These are phyloP conservation scores for Nemania abortiva DNA, from an alignment of 2,329 filamentous ascomycete species.

Conservation along the genomic window DNA sequence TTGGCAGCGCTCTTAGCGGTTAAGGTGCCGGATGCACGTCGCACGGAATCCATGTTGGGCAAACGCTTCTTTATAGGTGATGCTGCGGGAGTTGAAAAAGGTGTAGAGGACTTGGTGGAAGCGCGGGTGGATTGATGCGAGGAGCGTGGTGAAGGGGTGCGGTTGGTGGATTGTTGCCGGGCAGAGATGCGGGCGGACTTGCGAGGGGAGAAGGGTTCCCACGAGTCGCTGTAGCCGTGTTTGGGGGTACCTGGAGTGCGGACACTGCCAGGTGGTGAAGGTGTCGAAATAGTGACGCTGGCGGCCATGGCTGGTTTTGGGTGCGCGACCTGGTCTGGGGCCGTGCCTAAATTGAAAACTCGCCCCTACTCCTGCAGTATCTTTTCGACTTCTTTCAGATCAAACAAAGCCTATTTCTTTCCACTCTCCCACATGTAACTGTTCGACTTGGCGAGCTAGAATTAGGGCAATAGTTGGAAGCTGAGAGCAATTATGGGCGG, in stretches of 20 bases:
- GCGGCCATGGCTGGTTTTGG: slow-evolving; percentile 53
- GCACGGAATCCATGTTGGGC: slow-evolving; percentile 61
- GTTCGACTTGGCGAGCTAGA: neutral
- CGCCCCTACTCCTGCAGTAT: slow-evolving; percentile 20
- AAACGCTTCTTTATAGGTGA: slow-evolving; percentile 66
- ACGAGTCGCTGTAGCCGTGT: slow-evolving; percentile 75
- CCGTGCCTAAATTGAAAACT: slow-evolving; percentile 19
- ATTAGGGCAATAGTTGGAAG: slow-evolving; percentile 6
- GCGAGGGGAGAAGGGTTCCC: slow-evolving; percentile 78
- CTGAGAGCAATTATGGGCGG: neutral
- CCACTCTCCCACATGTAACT: neutral
- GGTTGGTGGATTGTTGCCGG: slow-evolving; percentile 63
- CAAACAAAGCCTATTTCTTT: neutral
- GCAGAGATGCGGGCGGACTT: slow-evolving; percentile 75
- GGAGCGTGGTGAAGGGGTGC: slow-evolving; percentile 66
- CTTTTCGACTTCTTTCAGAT: slow-evolving; percentile 6
- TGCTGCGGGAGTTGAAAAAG: slow-evolving; percentile 57
- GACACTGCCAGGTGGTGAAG: slow-evolving; percentile 69
- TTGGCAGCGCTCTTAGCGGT: slow-evolving; percentile 58
- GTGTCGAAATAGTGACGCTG: slow-evolving; percentile 62
- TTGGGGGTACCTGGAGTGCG: slow-evolving; percentile 77
- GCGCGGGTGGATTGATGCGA: slow-evolving; percentile 46
- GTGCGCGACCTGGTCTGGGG: slow-evolving; percentile 22
- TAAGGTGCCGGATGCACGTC: slow-evolving; percentile 61
- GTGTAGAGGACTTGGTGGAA: slow-evolving; percentile 39